Conservation (phyloP, 1,139 yeast genomes). For the Arxiozyma slooffiae region DNA sequence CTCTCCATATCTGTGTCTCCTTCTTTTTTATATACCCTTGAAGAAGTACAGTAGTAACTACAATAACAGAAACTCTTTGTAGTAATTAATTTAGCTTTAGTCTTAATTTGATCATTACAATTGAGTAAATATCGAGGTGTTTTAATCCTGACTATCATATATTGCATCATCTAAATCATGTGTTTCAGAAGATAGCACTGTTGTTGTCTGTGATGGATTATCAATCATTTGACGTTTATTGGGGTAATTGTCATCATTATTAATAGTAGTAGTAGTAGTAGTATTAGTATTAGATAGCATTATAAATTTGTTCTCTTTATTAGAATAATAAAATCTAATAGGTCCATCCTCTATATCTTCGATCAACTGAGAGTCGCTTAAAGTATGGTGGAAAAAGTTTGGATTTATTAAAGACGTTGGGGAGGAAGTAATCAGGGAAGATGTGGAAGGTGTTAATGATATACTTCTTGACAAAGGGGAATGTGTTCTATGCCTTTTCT, state of each 20-base stretch:
- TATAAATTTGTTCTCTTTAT: too few species aligned
- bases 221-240: background rate
- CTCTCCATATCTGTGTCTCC: too few species aligned
- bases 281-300: background rate
- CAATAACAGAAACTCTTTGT: background rate
- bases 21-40: too few species aligned
- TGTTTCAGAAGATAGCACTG: background rate
- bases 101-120: background rate
- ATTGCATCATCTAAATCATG: background rate
- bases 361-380: background rate
- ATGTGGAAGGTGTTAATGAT: background rate
- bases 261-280: background rate
- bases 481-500: background rate
- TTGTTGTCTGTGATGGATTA: background rate
- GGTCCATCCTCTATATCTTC: background rate
- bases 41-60: too few species aligned
- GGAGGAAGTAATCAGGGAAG: background rate
- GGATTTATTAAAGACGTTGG: background rate
- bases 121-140: background rate
- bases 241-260: background rate
- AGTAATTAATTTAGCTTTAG: background rate
- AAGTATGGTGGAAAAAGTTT: background rate
- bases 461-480: background rate
- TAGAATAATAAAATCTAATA: background rate
- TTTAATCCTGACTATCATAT: conserved; percentile 3